Evolutionary conservation across 2,329 filamentous ascomycete genomes (phyloP), one percentile per base, ranked within the genome.

Genomic region (Fusarium liriodendri): DNA sequence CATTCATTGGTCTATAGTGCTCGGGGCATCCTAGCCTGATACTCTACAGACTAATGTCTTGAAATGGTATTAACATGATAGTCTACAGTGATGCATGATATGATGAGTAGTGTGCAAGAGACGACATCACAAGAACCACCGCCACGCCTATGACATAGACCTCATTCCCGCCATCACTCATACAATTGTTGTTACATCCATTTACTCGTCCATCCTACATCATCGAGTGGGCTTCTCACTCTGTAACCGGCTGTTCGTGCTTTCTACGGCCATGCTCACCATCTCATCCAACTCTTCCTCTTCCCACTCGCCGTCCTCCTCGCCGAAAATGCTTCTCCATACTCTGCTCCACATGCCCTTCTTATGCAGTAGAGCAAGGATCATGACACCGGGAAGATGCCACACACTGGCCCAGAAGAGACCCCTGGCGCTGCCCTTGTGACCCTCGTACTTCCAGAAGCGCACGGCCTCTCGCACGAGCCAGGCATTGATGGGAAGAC

Each of bases 331-430:
- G 65, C 90, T 89, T 65, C 87, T 89, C 91, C 93, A 96, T n/a
- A 96, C 90, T 18, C 95, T 89, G 73, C 91, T 89, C 95, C 94
- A 97, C 83, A 98, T 88, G 0, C 95, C 96, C 85, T 95, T 97
- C 89, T 99, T 99, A 83, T 97, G 94, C 64, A 93, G 89, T 83
- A 98, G 92, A 4, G 95, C 96, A 70, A 98, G 86, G 55, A 98
- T 95, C 87, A 99, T 91, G 47, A 98, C 89, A 29, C 93, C 93
- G 0, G 97, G 97, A 57, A 99, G 83, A 84, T 98, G 95, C 97
- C 96, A 98, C 11, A 99, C 95, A 81, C 95, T 98, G 2, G 97
- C 95, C 97, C 97, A 99, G 83, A 99, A 99, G 62, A 99, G 83
- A 0, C 93, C 92, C 65, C 95, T 89, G 3, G 97, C 95, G 20